phyloP scores from a whole-genome alignment of 768 basidiomycete species.

The Leccinellum rugosiceps region DNA sequence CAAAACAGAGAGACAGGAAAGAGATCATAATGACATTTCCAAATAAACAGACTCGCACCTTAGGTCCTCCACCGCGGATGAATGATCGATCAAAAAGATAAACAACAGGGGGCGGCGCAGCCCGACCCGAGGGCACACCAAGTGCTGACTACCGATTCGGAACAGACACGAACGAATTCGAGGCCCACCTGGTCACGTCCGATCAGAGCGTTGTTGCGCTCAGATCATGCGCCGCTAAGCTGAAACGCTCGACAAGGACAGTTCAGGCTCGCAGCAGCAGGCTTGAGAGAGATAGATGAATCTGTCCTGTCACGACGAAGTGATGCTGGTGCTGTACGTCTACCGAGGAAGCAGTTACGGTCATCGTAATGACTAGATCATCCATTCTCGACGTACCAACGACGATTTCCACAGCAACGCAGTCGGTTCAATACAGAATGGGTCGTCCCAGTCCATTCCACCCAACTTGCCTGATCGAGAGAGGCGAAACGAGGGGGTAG shows the following conservation, averaged over 20 bases:
- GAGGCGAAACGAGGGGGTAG: neutral
- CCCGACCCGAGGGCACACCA: neutral
- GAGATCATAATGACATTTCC: neutral
- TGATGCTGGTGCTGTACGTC: neutral
- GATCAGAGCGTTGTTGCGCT: neutral
- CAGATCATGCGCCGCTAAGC: constrained; percentile 1
- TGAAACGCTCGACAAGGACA: neutral
- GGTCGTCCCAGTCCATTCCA: neutral
- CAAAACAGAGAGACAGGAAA: neutral
- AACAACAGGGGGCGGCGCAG: neutral
- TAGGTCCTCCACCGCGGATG: neutral
- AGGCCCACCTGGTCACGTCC: neutral
- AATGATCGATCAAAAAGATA: neutral
- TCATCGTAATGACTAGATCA: neutral
- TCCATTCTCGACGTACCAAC: neutral
- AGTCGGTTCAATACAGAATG: neutral
- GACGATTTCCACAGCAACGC: neutral
- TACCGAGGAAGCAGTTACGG: neutral
- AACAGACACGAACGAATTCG: neutral
- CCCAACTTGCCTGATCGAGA: neutral
- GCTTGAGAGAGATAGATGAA: neutral
- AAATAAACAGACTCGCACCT: neutral
- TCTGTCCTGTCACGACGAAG: neutral
- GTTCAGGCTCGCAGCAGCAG: neutral
- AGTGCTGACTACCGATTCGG: neutral